Conservation (phyloP, 176 grass and related monocot genomes). For the Ensete glaucum region DNA sequence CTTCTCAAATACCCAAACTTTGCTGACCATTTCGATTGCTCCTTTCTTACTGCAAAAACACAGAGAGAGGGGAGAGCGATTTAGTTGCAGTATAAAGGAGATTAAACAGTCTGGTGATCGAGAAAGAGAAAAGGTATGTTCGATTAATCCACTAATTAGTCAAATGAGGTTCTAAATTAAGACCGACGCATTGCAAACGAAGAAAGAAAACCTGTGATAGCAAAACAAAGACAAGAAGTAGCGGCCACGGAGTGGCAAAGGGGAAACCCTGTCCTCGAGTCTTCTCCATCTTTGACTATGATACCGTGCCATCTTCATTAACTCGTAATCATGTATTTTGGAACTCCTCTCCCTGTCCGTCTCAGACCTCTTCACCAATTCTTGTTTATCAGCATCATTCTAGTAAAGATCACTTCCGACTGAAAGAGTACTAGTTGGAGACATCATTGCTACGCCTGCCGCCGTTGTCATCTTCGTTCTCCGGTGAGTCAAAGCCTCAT, state of each 20-base stretch:
- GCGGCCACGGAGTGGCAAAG: slow-evolving; percentile 27
- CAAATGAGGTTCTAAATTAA: too few relatives aligned
- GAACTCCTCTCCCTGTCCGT: slow-evolving; percentile 59
- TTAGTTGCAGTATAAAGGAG: too few relatives aligned
- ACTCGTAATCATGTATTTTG: slow-evolving; percentile 45
- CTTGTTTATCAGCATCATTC: slow-evolving; percentile 80
- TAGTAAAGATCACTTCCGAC: slow-evolving; percentile 90
- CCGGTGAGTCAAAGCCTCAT: slow-evolving; percentile 57
- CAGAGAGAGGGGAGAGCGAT: too few relatives aligned
- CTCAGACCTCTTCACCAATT: slow-evolving; percentile 58
- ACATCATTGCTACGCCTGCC: slow-evolving; percentile 34
- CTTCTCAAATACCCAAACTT: too few relatives aligned
- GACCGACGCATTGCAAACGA: too few relatives aligned
- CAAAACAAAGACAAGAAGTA: too few relatives aligned
- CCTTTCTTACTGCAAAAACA: too few relatives aligned
- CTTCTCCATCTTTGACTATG: slow-evolving; percentile 46
- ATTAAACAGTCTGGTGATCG: too few relatives aligned
- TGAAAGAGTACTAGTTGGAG: slow-evolving; percentile 62
- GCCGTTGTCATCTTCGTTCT: slow-evolving; percentile 31
- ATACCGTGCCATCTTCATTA: slow-evolving; percentile 58
- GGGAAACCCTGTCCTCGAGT: slow-evolving; percentile 45
- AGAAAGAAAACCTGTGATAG: too few relatives aligned
- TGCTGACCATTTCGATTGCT: too few relatives aligned
- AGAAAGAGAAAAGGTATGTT: too few relatives aligned
- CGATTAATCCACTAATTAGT: too few relatives aligned